Percentiles rank a stretch among this genome's conserved stretches.
Conservation (phyloP, 2,329 filamentous ascomycete species). For the Zymoseptoria ardabiliae region DNA sequence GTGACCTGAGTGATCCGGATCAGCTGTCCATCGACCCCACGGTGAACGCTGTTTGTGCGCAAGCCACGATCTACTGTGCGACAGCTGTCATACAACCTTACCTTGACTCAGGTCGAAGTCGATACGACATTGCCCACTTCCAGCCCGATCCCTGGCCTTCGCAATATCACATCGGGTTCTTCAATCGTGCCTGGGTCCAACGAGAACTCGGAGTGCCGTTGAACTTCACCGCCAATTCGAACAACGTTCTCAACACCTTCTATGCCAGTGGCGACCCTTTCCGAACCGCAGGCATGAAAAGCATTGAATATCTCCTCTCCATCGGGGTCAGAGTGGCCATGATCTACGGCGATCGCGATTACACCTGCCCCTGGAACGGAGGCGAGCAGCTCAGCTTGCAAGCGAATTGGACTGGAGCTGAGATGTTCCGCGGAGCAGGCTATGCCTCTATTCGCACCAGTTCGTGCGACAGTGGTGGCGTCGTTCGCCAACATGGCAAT, state of each 20-base stretch:
- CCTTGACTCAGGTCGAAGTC: constrained; percentile 9
- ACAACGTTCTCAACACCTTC: constrained; percentile 5
- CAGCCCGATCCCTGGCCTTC: constrained; percentile 18
- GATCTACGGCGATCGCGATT: constrained; percentile 26
- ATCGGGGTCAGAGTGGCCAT: constrained; percentile 21
- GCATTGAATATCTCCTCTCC: constrained; percentile 22
- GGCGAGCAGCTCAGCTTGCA: constrained; percentile 24
- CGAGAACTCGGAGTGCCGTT: constrained; percentile 40
- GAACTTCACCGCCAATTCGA: constrained; percentile 35
- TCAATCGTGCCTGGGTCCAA: constrained; percentile 40
- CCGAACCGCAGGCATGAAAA: constrained; percentile 14
- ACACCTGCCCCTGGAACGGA: constrained; percentile 24
- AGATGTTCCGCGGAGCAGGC: constrained; percentile 21
- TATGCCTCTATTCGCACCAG: constrained; percentile 27
- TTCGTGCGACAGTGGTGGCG: constrained; percentile 22
- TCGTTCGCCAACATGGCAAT: constrained; percentile 29
- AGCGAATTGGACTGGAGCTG: constrained; percentile 19
- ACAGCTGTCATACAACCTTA: constrained; percentile 6
- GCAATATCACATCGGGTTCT: constrained; percentile 32
- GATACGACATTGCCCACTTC: constrained; percentile 20
- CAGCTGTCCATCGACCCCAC: constrained; percentile 34
- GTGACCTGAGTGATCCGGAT: constrained; percentile 43
- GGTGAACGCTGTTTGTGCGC: constrained; percentile 37
- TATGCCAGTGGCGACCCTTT: constrained; percentile 15
- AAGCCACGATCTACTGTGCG: constrained; percentile 14